Percentiles rank a stretch among this genome's conserved stretches.
Evolutionary conservation across 2,329 filamentous ascomycete genomes (phyloP).

Genomic region (Arthrobotrys conoides): DNA sequence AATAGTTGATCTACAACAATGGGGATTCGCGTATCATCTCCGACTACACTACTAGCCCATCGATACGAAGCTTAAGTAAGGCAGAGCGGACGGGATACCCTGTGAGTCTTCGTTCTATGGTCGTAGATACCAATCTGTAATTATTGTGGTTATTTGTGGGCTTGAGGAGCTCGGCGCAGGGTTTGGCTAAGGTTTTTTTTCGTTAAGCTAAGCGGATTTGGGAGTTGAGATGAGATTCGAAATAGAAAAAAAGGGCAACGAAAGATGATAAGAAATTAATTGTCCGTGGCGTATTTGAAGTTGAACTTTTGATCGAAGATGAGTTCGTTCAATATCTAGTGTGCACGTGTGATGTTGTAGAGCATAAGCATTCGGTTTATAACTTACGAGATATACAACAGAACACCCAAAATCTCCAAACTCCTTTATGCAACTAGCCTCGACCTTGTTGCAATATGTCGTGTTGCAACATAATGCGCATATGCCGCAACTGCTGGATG

Average conservation of each 20-base stretch:
- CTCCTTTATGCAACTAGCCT: too few species aligned
- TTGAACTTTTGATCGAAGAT: too few species aligned
- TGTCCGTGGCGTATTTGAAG: too few species aligned
- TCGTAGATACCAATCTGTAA: constrained; percentile 24
- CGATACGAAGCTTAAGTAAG: constrained; percentile 54
- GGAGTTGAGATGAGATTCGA: neutral
- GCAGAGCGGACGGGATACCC: constrained; percentile 55
- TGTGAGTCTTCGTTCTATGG: constrained; percentile 39
- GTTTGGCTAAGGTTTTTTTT: constrained; percentile 3
- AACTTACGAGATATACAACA: too few species aligned
- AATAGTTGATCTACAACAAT: constrained; percentile 33
- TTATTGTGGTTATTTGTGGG: neutral
- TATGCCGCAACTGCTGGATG: too few species aligned
- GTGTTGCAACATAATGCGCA: too few species aligned
- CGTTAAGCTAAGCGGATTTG: neutral
- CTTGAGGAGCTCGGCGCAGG: neutral
- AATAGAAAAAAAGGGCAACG: neutral
- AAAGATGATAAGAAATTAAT: too few species aligned
- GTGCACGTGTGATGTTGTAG: too few species aligned
- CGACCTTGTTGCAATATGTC: too few species aligned
- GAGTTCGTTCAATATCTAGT: too few species aligned
- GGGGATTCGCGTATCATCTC: constrained; percentile 58
- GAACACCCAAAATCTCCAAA: too few species aligned
- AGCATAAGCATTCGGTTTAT: too few species aligned
- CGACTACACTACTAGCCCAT: constrained; percentile 53